Evolutionary conservation across 768 basidiomycete species (phyloP).

Genomic region (Kwoniella mangroviensis): DNA sequence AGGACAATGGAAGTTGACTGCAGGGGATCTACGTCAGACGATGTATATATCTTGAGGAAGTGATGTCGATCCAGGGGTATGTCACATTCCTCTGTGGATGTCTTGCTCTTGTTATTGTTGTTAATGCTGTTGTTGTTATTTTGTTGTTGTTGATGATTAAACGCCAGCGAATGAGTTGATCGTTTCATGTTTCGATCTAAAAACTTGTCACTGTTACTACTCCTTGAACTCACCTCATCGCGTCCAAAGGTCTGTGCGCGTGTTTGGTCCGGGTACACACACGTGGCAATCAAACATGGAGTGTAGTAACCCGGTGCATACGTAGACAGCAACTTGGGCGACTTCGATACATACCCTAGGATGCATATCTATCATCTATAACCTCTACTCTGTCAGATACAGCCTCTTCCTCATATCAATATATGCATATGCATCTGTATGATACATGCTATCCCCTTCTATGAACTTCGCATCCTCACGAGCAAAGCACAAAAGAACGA

Average conservation of each 20-base stretch:
- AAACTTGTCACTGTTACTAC: too few relatives aligned
- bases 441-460: too few relatives aligned
- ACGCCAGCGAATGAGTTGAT: neutral
- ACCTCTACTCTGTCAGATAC: too few relatives aligned
- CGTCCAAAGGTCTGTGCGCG: neutral
- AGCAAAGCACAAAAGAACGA: neutral
- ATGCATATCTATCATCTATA: too few relatives aligned
- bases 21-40: neutral
- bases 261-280: neutral
- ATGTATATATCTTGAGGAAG: neutral
- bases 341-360: too few relatives aligned
- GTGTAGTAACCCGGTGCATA: too few relatives aligned
- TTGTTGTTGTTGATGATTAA: neutral
- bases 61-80: slow-evolving; percentile 3
- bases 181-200: neutral
- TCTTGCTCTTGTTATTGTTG: slow-evolving; percentile 10
- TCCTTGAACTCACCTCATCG: too few relatives aligned
- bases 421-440: too few relatives aligned
- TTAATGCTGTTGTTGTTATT: neutral
- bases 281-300: neutral
- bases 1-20: neutral
- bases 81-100: neutral
- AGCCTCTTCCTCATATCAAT: too few relatives aligned
- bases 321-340: too few relatives aligned
- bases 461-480: too few relatives aligned